phyloP scores from a whole-genome alignment of 495 filamentous ascomycete genomes.

The Amorphotheca resinae region DNA sequence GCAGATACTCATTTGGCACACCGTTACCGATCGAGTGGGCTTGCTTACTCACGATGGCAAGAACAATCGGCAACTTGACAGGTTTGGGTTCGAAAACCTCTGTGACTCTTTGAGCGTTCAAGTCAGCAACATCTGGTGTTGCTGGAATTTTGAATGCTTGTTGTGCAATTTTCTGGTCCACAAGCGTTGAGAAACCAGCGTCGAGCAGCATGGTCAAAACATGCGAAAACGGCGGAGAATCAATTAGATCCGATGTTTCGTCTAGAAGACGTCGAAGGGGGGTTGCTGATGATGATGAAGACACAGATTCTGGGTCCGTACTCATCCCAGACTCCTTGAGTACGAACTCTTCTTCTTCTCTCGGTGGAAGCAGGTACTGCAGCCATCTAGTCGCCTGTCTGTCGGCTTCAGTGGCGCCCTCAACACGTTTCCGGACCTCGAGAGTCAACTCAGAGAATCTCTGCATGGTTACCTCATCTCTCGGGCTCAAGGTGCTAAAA shows the following conservation, averaged over 20 bases:
- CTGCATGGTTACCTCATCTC: conserved; percentile 72
- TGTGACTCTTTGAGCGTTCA: conserved; percentile 30
- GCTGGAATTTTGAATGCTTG: conserved; percentile 58
- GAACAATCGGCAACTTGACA: conserved; percentile 73
- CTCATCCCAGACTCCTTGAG: conserved; percentile 72
- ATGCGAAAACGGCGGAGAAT: conserved; percentile 76
- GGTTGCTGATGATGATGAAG: conserved; percentile 30
- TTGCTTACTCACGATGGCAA: conserved; percentile 77
- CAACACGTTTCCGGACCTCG: conserved; percentile 70
- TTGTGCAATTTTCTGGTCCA: conserved; percentile 65
- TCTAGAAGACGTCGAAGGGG: conserved; percentile 78
- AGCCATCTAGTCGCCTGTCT: conserved; percentile 63
- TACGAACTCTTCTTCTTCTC: conserved; percentile 64
- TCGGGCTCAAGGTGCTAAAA: conserved; percentile 73
- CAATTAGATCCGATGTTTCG: conserved; percentile 90
- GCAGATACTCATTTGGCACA: conserved; percentile 79
- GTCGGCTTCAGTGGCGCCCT: conserved; percentile 56
- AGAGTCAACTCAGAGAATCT: conserved; percentile 65
- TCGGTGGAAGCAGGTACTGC: conserved; percentile 67
- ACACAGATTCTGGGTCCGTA: conserved; percentile 29
- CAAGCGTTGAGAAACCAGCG: conserved; percentile 66
- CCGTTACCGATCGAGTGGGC: conserved; percentile 81
- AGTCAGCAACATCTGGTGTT: conserved; percentile 24
- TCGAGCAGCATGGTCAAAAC: conserved; percentile 80
- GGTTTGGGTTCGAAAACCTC: conserved; percentile 36